Evolutionary conservation across 371 early-diverging fungal genomes (phyloP).

Genomic region (Mucor ambiguus): DNA sequence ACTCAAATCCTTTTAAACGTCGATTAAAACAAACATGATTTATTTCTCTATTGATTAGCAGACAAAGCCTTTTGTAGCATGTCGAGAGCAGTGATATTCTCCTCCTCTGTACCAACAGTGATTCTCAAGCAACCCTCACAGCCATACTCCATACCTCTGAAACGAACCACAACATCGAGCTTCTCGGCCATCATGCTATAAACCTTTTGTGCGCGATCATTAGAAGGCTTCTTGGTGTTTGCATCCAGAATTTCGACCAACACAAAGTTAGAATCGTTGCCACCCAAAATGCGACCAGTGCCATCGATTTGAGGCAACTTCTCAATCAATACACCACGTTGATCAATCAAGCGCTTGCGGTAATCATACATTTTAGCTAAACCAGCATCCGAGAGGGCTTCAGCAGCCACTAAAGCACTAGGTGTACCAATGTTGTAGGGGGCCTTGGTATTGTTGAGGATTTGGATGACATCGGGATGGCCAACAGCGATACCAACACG

Average conservation of each 20-base stretch:
- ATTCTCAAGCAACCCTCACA: constrained; percentile 93
- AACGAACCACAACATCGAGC: constrained; percentile 89
- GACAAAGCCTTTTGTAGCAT: constrained; percentile 50
- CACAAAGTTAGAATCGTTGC: constrained; percentile 94
- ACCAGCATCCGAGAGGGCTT: constrained; percentile 78
- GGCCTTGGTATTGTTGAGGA: constrained; percentile 96
- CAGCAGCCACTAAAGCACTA: constrained; percentile 76
- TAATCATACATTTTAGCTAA: constrained; percentile 69
- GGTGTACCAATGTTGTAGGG: constrained; percentile 96
- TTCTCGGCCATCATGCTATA: constrained; percentile 86
- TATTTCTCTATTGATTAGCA: constrained; percentile 1
- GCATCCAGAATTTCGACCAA: constrained; percentile 75
- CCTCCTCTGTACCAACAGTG: constrained; percentile 88
- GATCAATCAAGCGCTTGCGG: constrained; percentile 55
- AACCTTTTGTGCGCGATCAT: constrained; percentile 69
- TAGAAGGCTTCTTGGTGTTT: constrained; percentile 59
- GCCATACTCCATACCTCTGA: constrained; percentile 89
- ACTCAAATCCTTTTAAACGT: not conserved
- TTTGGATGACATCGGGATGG: constrained; percentile 74
- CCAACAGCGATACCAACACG: constrained; percentile 88
- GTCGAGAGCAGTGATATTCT: constrained; percentile 65
- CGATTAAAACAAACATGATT: not conserved
- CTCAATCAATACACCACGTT: constrained; percentile 68
- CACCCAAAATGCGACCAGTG: constrained; percentile 77
- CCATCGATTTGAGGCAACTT: constrained; percentile 57